Evolutionary conservation across 2,329 filamentous ascomycete genomes (phyloP), one percentile per base, ranked within the genome.

Genomic region (Calonectria henricotiae): DNA sequence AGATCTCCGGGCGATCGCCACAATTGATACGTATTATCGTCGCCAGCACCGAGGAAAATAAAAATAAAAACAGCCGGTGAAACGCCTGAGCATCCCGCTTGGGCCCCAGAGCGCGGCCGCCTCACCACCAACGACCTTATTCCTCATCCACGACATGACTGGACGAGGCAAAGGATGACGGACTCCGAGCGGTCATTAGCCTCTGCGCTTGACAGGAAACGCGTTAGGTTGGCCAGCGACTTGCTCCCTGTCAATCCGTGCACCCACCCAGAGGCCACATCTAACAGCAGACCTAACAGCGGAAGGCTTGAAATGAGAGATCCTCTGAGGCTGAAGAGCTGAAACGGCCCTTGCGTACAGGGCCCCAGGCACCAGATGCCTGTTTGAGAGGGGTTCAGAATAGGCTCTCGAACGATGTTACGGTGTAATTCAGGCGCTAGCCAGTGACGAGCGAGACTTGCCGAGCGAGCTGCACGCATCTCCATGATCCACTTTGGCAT

Each of bases 251-350:
- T 9, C 37, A 12, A 43, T 49, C 44, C 46, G 37, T 35, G 47
- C 60, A 46, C 67, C 43, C 60, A 8, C 20, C 20, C 20, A 8
- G 20, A 25, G 17, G 51, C 51, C 51, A 58, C 43, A n/a, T 30
- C 35, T 65, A 54, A 69, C 61, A 69, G 43, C 17, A 62, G 23
- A 23, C 61, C 66, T 15, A 58, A 51, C 47, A 17, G 46, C 55
- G 51, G 23, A 54, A 62, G 62, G 62, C 30, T 46, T 30, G 44
- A 30, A 25, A 32, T 41, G 51, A 47, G 51, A 47, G 23, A 49
- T 37, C 35, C 41, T 23, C 44, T 37, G 60, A 63, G 65, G 62
- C 67, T 69, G 67, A 69, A 46, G 54, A 58, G 62, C 67, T 69
- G 67, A 69, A 65, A 69, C 67, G 39, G 30, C 46, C 62, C 44